phyloP scores from a whole-genome alignment of 2,329 filamentous ascomycete species.

The Malbranchea zuffiana region DNA sequence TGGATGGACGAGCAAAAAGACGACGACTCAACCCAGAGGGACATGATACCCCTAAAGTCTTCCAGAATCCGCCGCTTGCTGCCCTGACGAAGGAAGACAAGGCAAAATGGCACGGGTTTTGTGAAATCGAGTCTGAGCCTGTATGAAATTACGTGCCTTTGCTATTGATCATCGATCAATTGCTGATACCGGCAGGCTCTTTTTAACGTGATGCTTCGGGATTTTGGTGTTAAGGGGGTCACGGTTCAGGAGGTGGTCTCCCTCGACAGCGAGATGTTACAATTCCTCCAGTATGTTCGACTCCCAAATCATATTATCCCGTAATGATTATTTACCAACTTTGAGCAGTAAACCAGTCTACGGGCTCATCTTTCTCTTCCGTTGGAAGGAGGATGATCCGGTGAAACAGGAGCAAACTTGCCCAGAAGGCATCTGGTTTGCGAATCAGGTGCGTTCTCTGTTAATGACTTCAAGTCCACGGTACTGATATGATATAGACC shows the following conservation, averaged over 20 bases:
- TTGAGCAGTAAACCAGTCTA: slow-evolving; percentile 55
- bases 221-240: slow-evolving; percentile 55
- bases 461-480: slow-evolving; percentile 7
- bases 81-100: slow-evolving; percentile 30
- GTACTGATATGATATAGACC: slow-evolving; percentile 42
- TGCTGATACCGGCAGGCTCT: slow-evolving; percentile 48
- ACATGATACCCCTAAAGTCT: slow-evolving; percentile 12
- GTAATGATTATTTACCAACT: neutral
- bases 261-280: slow-evolving; percentile 54
- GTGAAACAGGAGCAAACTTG: slow-evolving; percentile 44
- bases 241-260: slow-evolving; percentile 42
- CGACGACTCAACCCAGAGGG: slow-evolving; percentile 19
- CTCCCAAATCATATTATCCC: neutral
- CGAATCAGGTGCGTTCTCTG: slow-evolving; percentile 58
- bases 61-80: slow-evolving; percentile 21
- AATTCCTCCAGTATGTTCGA: slow-evolving; percentile 48
- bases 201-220: slow-evolving; percentile 73
- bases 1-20: slow-evolving; percentile 24
- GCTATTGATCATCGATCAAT: neutral
- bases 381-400: slow-evolving; percentile 52
- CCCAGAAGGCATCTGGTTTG: slow-evolving; percentile 72
- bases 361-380: slow-evolving; percentile 82
- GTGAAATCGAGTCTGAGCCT: slow-evolving; percentile 80
- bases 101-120: slow-evolving; percentile 37
- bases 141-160: slow-evolving; percentile 37